Base-by-base conservation (phyloP, 2,329 filamentous ascomycete species). In the Pestalotiopsis sp. region DNA sequence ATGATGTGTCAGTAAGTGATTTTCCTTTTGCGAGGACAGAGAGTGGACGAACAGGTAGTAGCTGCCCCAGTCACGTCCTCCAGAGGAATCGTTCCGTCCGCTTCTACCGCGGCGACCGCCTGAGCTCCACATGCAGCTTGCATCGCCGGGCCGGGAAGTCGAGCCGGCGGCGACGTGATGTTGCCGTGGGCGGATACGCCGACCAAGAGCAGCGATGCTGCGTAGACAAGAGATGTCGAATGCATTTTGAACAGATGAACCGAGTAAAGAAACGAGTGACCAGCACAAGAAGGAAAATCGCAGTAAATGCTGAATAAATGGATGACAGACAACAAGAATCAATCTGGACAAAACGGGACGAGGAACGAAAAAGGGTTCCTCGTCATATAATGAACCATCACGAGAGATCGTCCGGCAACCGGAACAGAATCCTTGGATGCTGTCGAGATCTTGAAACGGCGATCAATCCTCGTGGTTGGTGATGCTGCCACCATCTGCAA, bases 181-280 rank as follows among this genome's bases (percentile, higher is more conserved):
- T 81, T 80, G 69, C 84, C 83, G 72, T 86, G 84, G 36, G 80
- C 81, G 31, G 79, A 79, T 64, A 80, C 82, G 1, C 74, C 72
- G 7, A 72, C 71, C 27, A 71, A 74, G n/a, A 76, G 69, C 14
- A 73, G 49, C 59, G 73, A 70, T 4, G 71, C 66, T 57, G 68
- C 67, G 38, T 68, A 71, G 13, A 73, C 6, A 14, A 68, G 5
- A 9, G 45, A 23, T 36, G 9, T 13, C 2, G 67, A 68, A 7
- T 36, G 59, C 67, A 68, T 68, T 20, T 67, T 49, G 25, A 13
- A 17, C 1, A 23, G 3, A 13, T 7, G 4, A 20, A 12, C 38
- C 36, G 41, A 56, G 13, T 27, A 3, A 13, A 31, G 9, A 14
- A 57, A 66, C n/a, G 63, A 66, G 63, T 66, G 63, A 57, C 63